Evolutionary conservation across 2,329 filamentous ascomycete genomes (phyloP).

Genomic region (Nannizziopsis arthrosporioides): DNA sequence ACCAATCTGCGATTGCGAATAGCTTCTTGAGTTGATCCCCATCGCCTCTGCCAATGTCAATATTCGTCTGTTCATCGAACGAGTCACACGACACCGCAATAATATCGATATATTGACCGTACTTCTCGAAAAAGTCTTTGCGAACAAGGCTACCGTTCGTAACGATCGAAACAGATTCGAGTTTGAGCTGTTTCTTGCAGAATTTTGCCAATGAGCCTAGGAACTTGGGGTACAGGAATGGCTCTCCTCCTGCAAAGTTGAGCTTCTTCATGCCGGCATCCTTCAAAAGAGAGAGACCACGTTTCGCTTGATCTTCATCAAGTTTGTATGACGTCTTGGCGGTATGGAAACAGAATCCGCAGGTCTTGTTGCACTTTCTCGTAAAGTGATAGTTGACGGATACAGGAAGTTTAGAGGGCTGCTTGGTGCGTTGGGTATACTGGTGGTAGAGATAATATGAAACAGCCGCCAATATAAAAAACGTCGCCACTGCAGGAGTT

Average conservation of each 20-base stretch:
- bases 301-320: constrained; percentile 33
- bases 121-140: constrained; percentile 33
- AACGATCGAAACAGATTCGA: constrained; percentile 45
- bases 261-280: constrained; percentile 45
- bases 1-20: constrained; percentile 37
- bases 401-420: constrained; percentile 16
- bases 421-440: no score
- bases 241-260: constrained; percentile 47
- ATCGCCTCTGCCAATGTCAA: constrained; percentile 41
- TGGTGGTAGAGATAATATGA: no score
- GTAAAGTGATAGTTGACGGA: constrained; percentile 41
- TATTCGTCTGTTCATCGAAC: constrained; percentile 42
- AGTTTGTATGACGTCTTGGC: constrained; percentile 39
- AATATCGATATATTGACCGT: constrained; percentile 41
- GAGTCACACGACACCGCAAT: constrained; percentile 47
- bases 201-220: constrained; percentile 37
- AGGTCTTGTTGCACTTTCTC: constrained; percentile 40
- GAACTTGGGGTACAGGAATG: constrained; percentile 40
- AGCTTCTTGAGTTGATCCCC: constrained; percentile 39
- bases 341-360: constrained; percentile 49
- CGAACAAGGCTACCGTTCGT: constrained; percentile 42
- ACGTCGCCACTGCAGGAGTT: no score
- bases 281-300: constrained; percentile 37
- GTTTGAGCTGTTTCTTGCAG: constrained; percentile 38
- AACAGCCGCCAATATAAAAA: no score